phyloP scores from a whole-genome alignment of 1,284 basidiomycete genomes.

The Cryptococcus sp. region DNA sequence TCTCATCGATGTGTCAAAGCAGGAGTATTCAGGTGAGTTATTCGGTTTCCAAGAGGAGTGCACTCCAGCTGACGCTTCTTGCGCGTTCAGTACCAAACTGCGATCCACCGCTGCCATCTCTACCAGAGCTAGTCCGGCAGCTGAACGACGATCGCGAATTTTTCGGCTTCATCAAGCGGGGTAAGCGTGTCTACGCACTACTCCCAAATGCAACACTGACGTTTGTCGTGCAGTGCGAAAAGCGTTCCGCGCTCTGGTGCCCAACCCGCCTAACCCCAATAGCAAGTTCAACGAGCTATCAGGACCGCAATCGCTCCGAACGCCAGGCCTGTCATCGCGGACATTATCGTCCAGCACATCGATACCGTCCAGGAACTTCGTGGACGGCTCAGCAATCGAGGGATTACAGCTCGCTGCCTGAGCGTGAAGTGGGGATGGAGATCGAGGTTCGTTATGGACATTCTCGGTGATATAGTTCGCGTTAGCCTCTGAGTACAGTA shows the following conservation, averaged over 20 bases:
- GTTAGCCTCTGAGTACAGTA: too few species aligned
- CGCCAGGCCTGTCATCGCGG: not conserved
- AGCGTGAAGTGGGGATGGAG: not conserved
- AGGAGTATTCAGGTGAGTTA: constrained; percentile 67
- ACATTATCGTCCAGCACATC: not conserved
- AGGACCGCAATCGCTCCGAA: constrained; percentile 18
- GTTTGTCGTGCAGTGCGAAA: constrained; percentile 30
- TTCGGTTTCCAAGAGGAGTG: not conserved
- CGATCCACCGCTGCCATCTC: constrained; percentile 40
- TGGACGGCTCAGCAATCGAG: not conserved
- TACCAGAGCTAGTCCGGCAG: constrained; percentile 41
- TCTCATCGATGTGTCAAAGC: constrained; percentile 69
- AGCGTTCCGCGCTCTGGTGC: constrained; percentile 34
- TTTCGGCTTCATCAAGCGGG: constrained; percentile 48
- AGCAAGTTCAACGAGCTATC: constrained; percentile 35
- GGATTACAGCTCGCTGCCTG: not conserved
- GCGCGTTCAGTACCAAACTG: constrained; percentile 44
- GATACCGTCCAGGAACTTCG: not conserved
- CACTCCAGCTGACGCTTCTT: not conserved
- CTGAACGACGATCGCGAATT: constrained; percentile 50
- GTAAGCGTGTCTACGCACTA: constrained; percentile 25
- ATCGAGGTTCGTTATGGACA: not conserved
- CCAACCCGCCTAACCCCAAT: constrained; percentile 22
- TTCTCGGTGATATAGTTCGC: not conserved
- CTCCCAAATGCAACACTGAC: not conserved